Evolutionary conservation across 345 rosid species (phyloP).

Genomic region (Pistacia atlantica): DNA sequence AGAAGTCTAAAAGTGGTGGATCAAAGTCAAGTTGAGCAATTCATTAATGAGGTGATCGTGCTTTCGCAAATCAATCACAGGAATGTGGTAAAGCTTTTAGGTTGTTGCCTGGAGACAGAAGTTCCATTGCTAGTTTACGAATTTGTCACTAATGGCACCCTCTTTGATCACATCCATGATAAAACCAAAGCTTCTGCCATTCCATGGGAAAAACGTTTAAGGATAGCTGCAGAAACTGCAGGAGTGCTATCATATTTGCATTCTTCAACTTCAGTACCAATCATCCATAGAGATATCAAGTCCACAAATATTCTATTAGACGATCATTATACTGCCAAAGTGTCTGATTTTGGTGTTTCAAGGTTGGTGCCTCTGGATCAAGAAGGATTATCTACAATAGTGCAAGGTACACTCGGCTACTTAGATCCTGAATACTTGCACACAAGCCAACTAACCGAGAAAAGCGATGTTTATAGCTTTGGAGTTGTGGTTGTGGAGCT

Average conservation of each 20-base stretch:
- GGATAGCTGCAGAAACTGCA: conserved; percentile 28
- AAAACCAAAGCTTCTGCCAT: not conserved
- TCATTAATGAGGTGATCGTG: conserved; percentile 24
- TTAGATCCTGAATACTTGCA: conserved; percentile 36
- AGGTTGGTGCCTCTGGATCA: conserved; percentile 29
- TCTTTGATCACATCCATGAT: conserved; percentile 23
- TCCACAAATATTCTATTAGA: conserved; percentile 30
- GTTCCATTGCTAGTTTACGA: conserved; percentile 29
- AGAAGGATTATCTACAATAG: conserved; percentile 12
- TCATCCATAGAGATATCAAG: conserved; percentile 32
- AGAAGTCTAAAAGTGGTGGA: conserved; percentile 21
- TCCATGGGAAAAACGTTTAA: conserved; percentile 24
- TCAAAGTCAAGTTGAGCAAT: conserved; percentile 23
- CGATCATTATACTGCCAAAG: conserved; percentile 20
- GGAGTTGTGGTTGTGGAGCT: no score
- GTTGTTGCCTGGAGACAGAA: conserved; percentile 27
- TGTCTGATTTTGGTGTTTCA: conserved; percentile 29
- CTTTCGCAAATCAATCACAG: conserved; percentile 22
- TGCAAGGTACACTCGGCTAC: conserved; percentile 34
- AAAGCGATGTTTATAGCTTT: conserved; percentile 23
- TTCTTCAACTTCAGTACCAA: conserved; percentile 12
- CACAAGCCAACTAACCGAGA: conserved; percentile 20
- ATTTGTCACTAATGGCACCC: conserved; percentile 25
- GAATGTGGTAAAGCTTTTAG: conserved; percentile 25
- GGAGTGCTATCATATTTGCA: conserved; percentile 21